Evolutionary conservation across 495 filamentous ascomycete species (phyloP).

Genomic region (Hypoxylon fragiforme): DNA sequence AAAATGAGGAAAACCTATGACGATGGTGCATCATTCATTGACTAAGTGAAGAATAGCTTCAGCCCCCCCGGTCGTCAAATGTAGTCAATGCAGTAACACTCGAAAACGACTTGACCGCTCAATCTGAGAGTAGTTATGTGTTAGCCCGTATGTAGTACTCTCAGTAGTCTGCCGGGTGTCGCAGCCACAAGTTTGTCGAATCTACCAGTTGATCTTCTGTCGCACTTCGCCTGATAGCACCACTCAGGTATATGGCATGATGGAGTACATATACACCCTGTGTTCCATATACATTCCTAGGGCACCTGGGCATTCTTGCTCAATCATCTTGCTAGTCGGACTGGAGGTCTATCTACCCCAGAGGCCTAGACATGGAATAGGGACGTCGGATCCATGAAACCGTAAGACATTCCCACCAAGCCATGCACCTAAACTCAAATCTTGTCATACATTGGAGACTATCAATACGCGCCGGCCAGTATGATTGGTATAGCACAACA

Average conservation of each 20-base stretch:
- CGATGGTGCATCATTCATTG: not conserved
- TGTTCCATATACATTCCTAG: conserved; percentile 9
- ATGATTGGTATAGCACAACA: not conserved
- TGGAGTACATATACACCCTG: not conserved
- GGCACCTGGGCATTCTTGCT: too few species aligned
- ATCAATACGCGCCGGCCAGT: conserved; percentile 2
- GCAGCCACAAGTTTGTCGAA: too few species aligned
- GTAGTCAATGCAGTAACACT: not conserved
- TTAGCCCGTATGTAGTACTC: conserved; percentile 1
- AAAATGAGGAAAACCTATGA: not conserved
- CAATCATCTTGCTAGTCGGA: too few species aligned
- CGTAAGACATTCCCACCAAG: too few species aligned
- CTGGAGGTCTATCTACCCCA: too few species aligned
- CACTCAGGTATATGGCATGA: conserved; percentile 10
- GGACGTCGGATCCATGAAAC: too few species aligned
- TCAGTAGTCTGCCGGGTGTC: too few species aligned
- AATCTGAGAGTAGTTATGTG: conserved; percentile 10
- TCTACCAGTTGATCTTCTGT: not conserved
- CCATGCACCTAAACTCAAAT: conserved; percentile 7
- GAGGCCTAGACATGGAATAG: too few species aligned
- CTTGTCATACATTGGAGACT: conserved; percentile 14
- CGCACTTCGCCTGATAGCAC: conserved; percentile 13
- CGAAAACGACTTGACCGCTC: not conserved
- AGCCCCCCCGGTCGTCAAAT: not conserved
- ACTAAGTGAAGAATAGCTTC: not conserved